A percentile compares a stretch with the other conserved stretches of the same genome.
phyloP scores from a whole-genome alignment of 2,329 filamentous ascomycete species.

The Clarireedia hainanense region DNA sequence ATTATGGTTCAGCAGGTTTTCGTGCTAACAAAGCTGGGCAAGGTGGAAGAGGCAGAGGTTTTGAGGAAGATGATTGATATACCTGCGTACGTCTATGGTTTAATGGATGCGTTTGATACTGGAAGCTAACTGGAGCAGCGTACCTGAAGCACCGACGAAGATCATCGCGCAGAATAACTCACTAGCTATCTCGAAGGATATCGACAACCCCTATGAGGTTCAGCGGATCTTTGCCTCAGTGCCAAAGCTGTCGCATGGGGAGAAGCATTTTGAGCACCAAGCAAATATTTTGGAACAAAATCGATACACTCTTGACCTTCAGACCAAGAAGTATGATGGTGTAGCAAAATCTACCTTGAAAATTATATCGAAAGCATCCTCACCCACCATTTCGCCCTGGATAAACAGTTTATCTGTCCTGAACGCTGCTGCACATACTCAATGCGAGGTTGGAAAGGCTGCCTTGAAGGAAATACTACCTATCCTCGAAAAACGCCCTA shows the following conservation, averaged over 20 bases:
- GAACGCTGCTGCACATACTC: conserved; percentile 67
- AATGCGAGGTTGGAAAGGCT: conserved; percentile 54
- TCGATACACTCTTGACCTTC: conserved; percentile 54
- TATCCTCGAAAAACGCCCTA: conserved; percentile 64
- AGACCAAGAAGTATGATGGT: conserved; percentile 60
- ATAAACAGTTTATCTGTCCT: conserved; percentile 52
- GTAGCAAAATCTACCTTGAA: conserved; percentile 43
- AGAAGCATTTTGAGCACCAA: conserved; percentile 69
- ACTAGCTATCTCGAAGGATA: conserved; percentile 35
- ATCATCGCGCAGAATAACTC: conserved; percentile 61
- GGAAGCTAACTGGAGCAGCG: conserved; percentile 38
- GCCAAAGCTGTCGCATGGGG: conserved; percentile 44
- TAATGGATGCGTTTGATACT: neutral
- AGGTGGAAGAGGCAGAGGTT: conserved; percentile 54
- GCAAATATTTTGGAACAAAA: conserved; percentile 53
- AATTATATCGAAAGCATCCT: conserved; percentile 36
- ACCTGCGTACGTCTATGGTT: conserved; percentile 44
- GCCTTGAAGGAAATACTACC: conserved; percentile 63
- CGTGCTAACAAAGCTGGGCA: conserved; percentile 59
- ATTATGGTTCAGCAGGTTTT: conserved; percentile 72
- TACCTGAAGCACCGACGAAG: conserved; percentile 58
- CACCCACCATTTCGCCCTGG: conserved; percentile 40
- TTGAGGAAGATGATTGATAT: conserved; percentile 55
- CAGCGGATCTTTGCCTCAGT: conserved; percentile 53
- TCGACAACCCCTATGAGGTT: conserved; percentile 58